Evolutionary conservation across 176 grass and related monocot species (phyloP), one percentile per base, ranked within the genome.

Genomic region (Oryza meyeriana): DNA sequence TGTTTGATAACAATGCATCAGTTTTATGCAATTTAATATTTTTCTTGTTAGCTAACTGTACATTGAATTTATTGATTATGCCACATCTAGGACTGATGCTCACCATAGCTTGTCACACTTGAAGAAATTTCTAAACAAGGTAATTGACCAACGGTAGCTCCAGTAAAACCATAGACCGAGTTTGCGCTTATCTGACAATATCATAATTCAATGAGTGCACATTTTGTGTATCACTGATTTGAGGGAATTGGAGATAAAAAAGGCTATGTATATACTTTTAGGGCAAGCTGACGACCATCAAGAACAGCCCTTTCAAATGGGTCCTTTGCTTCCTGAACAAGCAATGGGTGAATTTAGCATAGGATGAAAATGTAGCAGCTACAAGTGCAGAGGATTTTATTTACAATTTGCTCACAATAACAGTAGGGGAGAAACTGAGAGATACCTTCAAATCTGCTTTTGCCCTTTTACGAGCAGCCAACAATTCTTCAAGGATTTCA

Each of bases 121-220:
- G 96, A 98, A 83, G 96, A 98, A 72, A 98, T 98, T 83, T 93
- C 96, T 78, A 99, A 81, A 81, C 96, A 99, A 89, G 96, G 96
- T 72, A 99, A 84, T 82, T 99, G 93, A 77, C 91, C 96, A 85
- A 99, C 83, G 61, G 93, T 95, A 12, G 93, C 93, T 77, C 96
- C 96, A 83, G 96, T 95, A 85, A 99, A 99, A 87, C 96, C 96
- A 95, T 99, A 99, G 45, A 99, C 96, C 78, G 96, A 99, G 66
- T 99, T 99, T 78, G 96, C 96, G 72, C 93, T 95, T 83, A 99
- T 64, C 96, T 95, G 86, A 26, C 13, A 74, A 74, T 71, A 57
- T 41, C 22, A 90, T 76, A 72, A 81, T 62, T 42, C 24, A 36
- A 83, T 69, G 57, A 80, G 18, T 76, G 69, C n/a, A 8, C 7